Conservation (phyloP, 768 basidiomycete genomes). For the Hypsizygus marmoreus region DNA sequence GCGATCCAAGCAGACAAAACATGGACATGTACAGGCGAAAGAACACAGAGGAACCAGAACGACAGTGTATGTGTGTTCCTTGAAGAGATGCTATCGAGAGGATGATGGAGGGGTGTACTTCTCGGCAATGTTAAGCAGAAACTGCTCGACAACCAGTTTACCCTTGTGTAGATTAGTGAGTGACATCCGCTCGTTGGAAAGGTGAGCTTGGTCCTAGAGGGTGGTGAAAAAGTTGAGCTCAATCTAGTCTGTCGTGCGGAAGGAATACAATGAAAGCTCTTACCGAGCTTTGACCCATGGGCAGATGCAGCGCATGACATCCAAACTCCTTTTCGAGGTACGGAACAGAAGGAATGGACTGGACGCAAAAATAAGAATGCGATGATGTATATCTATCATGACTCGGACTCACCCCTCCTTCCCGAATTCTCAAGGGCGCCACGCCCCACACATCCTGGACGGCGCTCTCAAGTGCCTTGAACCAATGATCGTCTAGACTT, state of each 20-base stretch:
- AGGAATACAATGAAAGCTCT: slow-evolving; percentile 28
- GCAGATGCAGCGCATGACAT: slow-evolving; percentile 90
- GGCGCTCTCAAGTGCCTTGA: slow-evolving; percentile 80
- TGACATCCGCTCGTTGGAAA: slow-evolving; percentile 92
- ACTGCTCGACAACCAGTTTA: slow-evolving; percentile 75
- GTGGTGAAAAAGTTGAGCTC: neutral
- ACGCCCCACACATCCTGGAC: slow-evolving; percentile 87
- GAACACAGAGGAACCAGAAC: too few relatives aligned
- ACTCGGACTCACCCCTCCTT: slow-evolving; percentile 76
- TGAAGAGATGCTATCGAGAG: too few relatives aligned
- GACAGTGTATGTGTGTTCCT: too few relatives aligned
- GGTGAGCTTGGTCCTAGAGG: slow-evolving; percentile 82
- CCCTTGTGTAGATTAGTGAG: slow-evolving; percentile 79
- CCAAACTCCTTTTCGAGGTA: slow-evolving; percentile 90
- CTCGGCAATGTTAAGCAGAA: slow-evolving; percentile 57
- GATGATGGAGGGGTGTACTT: slow-evolving; percentile 18
- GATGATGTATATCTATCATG: neutral
- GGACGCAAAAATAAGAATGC: slow-evolving; percentile 8
- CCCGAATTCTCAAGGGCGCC: slow-evolving; percentile 84
- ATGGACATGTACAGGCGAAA: too few relatives aligned
- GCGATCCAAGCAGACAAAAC: too few relatives aligned
- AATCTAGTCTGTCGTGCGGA: slow-evolving; percentile 1
- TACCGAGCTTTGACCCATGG: slow-evolving; percentile 90
- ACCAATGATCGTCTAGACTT: slow-evolving; percentile 81
- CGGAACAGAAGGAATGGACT: slow-evolving; percentile 95